Percentiles rank a stretch among this genome's conserved stretches.
Evolutionary conservation across 805 yeast genomes (phyloP).

Genomic region (Barnettozyma vustinii): DNA sequence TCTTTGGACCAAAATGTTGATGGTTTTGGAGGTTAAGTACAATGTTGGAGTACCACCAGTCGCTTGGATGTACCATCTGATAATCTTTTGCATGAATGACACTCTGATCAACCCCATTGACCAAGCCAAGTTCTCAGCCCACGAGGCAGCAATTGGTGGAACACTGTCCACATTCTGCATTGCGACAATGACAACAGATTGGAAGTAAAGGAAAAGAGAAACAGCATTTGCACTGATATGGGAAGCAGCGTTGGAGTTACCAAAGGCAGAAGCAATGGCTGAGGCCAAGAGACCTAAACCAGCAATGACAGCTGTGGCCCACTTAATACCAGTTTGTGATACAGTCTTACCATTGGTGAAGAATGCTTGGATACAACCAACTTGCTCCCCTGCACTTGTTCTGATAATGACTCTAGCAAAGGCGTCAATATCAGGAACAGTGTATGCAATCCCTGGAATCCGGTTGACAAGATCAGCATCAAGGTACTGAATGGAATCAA

Average conservation of each 20-base stretch:
- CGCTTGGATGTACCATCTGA: conserved; percentile 91
- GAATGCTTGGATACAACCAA: conserved; percentile 91
- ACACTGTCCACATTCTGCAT: conserved; percentile 92
- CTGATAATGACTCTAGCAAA: conserved; percentile 69
- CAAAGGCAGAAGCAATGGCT: conserved; percentile 79
- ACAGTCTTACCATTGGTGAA: conserved; percentile 89
- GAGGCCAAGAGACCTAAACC: conserved; percentile 85
- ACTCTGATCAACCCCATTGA: conserved; percentile 84
- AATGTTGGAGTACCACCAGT: conserved; percentile 86
- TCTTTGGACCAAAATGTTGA: conserved; percentile 73
- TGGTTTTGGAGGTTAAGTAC: conserved; percentile 54
- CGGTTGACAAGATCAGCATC: conserved; percentile 40
- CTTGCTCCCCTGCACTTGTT: conserved; percentile 45
- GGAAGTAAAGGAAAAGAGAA: conserved; percentile 90
- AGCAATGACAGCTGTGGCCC: conserved; percentile 94
- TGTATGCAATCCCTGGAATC: conserved; percentile 83
- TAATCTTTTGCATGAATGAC: conserved; percentile 71
- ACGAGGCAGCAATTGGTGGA: conserved; percentile 96
- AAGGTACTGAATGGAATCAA: conserved; percentile 64
- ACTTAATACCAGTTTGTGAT: conserved; percentile 86
- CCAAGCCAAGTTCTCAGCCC: conserved; percentile 98
- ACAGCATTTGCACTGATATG: conserved; percentile 96
- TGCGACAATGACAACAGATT: conserved; percentile 82
- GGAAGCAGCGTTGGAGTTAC: conserved; percentile 89
- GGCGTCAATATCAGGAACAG: conserved; percentile 89